These are phyloP conservation scores for Piromyces finnis DNA, from an alignment of 192 early-diverging fungal genomes.

Conservation along the genomic window DNA sequence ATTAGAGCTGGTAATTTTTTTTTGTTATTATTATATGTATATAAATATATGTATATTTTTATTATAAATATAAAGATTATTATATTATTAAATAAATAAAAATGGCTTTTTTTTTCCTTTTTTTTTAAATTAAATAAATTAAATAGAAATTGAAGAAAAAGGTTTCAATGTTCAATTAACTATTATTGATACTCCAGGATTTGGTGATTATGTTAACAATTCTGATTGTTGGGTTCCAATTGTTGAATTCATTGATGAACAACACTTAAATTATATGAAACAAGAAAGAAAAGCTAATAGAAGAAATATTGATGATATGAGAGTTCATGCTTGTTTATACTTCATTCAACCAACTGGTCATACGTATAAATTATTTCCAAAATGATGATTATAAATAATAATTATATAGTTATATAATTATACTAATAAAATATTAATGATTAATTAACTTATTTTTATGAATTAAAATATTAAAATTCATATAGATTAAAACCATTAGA, in stretches of 20 bases:
- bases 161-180: constrained; percentile 92
- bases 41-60: neutral
- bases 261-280: constrained; percentile 86
- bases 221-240: constrained; percentile 95
- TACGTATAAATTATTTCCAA: constrained; percentile 41
- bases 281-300: constrained; percentile 76
- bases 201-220: constrained; percentile 83
- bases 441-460: too few species aligned
- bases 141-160: constrained; percentile 80
- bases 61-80: neutral
- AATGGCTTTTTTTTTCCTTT: too few species aligned
- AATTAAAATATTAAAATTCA: too few species aligned
- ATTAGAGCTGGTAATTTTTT: constrained; percentile 67
- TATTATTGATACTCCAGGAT: constrained; percentile 80
- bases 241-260: constrained; percentile 95
- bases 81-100: too few species aligned
- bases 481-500: constrained; percentile 73
- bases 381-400: too few species aligned
- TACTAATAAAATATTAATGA: too few species aligned
- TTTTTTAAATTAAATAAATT: too few species aligned
- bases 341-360: constrained; percentile 97
- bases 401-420: too few species aligned
- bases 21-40: neutral
- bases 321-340: constrained; percentile 95
- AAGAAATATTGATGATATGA: constrained; percentile 75